Evolutionary conservation across 148 eudicot genomes (phyloP), one percentile per base, ranked within the genome.

Genomic region (Chenopodium berlandieri): DNA sequence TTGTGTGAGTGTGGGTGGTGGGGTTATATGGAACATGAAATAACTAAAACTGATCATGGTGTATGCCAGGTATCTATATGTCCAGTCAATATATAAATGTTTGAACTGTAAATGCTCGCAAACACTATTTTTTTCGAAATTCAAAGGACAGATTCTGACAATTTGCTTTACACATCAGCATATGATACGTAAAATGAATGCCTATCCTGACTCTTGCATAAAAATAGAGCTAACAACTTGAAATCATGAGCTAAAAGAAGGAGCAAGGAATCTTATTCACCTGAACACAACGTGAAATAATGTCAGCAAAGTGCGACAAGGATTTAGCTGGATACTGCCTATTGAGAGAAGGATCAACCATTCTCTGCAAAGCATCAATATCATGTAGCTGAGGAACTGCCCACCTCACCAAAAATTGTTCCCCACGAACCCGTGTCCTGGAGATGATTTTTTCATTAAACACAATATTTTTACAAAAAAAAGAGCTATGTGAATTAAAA

Each of bases 331-430:
- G 94, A 82, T 85, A 92, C 75, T 88, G 79, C 68, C 97, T 90
- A 52, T 85, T 80, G 27, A 96, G 89, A 84, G 94, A 90, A 75
- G 97, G 98, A 88, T 96, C 99, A 78, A 96, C 98, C 98, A 96
- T 96, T 69, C 94, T 82, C 32, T 91, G 80, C 87, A 96, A 92
- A 71, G 98, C 98, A 80, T 91, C 97, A 80, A 96, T 96, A 87
- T 96, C 99, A 87, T 96, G 95, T 80, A 96, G 97, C 88, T 96
- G 99, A 69, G 99, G 99, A 77, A 96, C 81, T 76, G 99, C 97
- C 99, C 99, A 96, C 86, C 98, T 88, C 68, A 91, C 99, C 76
- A 96, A 80, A 76, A 92, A 87, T 78, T 92, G 95, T 80, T 96
- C 97, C 71, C 91, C 99, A 77, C 98, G 90, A 78, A 30, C 82